Evolutionary conservation across 768 basidiomycete genomes (phyloP).

Genomic region (Gymnopilus dilepis): DNA sequence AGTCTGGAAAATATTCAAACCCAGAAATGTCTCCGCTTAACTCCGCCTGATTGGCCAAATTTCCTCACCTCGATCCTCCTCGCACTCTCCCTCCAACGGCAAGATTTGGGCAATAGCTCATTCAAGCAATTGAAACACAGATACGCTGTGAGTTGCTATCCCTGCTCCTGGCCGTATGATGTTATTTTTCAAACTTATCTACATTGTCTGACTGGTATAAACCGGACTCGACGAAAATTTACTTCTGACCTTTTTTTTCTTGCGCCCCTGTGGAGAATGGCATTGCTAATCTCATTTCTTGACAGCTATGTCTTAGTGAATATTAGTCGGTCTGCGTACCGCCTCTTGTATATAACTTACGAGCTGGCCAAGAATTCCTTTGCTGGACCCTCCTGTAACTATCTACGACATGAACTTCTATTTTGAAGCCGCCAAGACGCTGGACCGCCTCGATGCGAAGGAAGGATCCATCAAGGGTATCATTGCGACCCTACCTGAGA

Average conservation of each 20-base stretch:
- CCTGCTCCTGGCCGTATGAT: slow-evolving; percentile 33
- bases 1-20: slow-evolving; percentile 32
- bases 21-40: slow-evolving; percentile 46
- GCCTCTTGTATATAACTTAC: background rate
- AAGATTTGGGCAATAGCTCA: background rate
- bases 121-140: background rate
- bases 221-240: slow-evolving; percentile 55
- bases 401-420: slow-evolving; percentile 87
- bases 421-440: slow-evolving; percentile 82
- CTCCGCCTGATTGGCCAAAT: background rate
- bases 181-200: slow-evolving; percentile 69
- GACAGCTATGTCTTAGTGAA: slow-evolving; percentile 19
- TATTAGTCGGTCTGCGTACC: background rate
- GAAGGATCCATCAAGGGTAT: slow-evolving; percentile 93
- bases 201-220: slow-evolving; percentile 84
- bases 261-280: slow-evolving; percentile 8
- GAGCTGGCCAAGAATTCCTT: slow-evolving; percentile 2
- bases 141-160: slow-evolving; percentile 23
- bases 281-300: slow-evolving; percentile 11
- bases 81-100: too few species aligned
- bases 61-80: too few species aligned
- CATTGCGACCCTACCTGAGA: slow-evolving; percentile 73
- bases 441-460: slow-evolving; percentile 87
- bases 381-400: slow-evolving; percentile 10
- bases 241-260: slow-evolving; percentile 33